Percentiles rank a stretch among this genome's conserved stretches.
phyloP scores from a whole-genome alignment of 768 basidiomycete genomes.

The Termitomyces sp. region DNA sequence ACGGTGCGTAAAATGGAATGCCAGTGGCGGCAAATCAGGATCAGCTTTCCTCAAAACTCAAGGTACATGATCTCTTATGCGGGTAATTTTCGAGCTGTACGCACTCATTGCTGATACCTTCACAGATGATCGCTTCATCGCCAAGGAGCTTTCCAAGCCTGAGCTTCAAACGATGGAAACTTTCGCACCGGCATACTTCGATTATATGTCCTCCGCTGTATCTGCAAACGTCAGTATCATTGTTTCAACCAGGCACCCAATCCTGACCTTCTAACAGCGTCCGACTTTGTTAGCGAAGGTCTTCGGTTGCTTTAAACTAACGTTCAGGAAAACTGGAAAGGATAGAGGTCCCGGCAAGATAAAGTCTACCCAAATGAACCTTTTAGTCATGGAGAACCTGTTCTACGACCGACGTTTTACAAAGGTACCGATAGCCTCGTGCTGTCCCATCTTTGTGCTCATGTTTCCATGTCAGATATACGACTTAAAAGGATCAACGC shows the following conservation, averaged over 20 bases:
- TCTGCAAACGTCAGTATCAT: conserved; percentile 63
- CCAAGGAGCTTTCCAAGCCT: conserved; percentile 88
- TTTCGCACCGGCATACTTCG: conserved; percentile 96
- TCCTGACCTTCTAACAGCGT: conserved; percentile 45
- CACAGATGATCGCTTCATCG: conserved; percentile 95
- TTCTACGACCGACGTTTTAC: conserved; percentile 92
- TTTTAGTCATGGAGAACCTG: conserved; percentile 96
- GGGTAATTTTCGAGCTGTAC: neutral
- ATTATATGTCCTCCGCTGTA: conserved; percentile 96
- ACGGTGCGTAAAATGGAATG: conserved; percentile 94
- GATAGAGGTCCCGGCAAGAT: conserved; percentile 62
- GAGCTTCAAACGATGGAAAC: conserved; percentile 95
- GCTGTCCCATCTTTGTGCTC: neutral
- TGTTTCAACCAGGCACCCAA: conserved; percentile 2
- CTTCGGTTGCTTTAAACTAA: conserved; percentile 94
- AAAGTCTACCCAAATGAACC: conserved; percentile 88
- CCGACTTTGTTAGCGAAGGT: conserved; percentile 95
- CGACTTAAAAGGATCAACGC: conserved; percentile 93
- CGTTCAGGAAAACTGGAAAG: conserved; percentile 77
- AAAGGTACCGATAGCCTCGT: conserved; percentile 46
- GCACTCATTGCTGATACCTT: conserved; percentile 3
- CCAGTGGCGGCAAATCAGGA: conserved; percentile 93
- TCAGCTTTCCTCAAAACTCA: conserved; percentile 95
- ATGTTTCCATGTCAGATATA: conserved; percentile 61
- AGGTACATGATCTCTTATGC: conserved; percentile 43